phyloP scores from a whole-genome alignment of 2,329 filamentous ascomycete species.

The Fusarium globosum region DNA sequence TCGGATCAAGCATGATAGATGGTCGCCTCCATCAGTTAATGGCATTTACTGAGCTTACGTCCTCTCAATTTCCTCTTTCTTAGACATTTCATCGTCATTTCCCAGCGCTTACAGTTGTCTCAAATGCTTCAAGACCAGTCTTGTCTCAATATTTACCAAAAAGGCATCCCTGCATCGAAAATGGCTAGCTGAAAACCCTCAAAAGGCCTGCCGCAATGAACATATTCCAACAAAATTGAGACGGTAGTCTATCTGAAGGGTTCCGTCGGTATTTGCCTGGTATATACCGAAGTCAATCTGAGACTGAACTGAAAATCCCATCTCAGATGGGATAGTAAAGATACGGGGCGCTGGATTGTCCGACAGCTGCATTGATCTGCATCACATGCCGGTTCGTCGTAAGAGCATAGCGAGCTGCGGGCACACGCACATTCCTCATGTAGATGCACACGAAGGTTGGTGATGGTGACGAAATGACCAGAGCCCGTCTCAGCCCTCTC shows the following conservation, averaged over 20 bases:
- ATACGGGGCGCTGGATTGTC: neutral
- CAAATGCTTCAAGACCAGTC: neutral
- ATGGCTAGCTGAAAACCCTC: neutral
- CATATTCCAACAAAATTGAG: neutral
- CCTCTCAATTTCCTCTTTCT: neutral
- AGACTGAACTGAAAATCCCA: neutral
- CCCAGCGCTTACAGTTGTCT: neutral
- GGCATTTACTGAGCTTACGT: neutral
- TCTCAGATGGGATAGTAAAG: neutral
- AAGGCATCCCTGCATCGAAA: neutral
- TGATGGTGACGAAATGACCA: neutral
- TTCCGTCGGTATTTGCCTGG: neutral
- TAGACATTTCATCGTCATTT: neutral
- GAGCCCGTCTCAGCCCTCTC: neutral
- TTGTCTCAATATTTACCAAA: neutral
- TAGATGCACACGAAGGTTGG: neutral
- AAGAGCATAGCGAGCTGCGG: neutral
- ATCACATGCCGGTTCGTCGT: neutral
- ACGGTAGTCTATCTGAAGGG: neutral
- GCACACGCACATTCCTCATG: neutral
- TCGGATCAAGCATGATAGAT: neutral
- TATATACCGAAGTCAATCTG: neutral
- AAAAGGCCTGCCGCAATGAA: neutral
- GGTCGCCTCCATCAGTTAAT: fast-evolving
- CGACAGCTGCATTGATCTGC: neutral